Percentiles rank a stretch among this genome's conserved stretches.
Conservation (phyloP, 2,329 filamentous ascomycete species). For the Domatiomyces globalis region DNA sequence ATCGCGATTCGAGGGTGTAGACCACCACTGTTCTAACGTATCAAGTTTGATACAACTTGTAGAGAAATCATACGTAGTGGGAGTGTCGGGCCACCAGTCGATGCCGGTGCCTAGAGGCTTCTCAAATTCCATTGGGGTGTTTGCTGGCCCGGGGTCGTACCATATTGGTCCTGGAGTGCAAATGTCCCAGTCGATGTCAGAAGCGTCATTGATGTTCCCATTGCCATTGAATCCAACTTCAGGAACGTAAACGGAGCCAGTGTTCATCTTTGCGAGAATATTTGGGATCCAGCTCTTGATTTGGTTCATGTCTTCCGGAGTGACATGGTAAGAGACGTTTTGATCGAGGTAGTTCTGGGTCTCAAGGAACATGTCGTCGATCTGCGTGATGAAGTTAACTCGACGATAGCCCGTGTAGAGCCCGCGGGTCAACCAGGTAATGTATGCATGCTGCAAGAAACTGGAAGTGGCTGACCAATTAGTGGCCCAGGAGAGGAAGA, state of each 20-base stretch:
- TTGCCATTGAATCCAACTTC: slow-evolving; percentile 46
- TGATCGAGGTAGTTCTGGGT: slow-evolving; percentile 32
- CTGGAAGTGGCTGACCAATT: slow-evolving; percentile 41
- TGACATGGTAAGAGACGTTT: slow-evolving; percentile 38
- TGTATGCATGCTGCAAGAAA: slow-evolving; percentile 48
- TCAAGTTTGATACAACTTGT: slow-evolving; percentile 37
- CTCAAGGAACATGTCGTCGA: slow-evolving; percentile 49
- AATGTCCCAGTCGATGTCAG: slow-evolving; percentile 11
- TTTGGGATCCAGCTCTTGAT: slow-evolving; percentile 31
- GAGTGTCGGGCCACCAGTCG: slow-evolving; percentile 35
- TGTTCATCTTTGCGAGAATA: slow-evolving; percentile 33
- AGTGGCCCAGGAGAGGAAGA: slow-evolving; percentile 42
- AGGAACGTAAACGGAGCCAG: slow-evolving; percentile 39
- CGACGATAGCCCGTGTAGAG: slow-evolving; percentile 42
- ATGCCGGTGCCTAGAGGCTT: slow-evolving; percentile 39
- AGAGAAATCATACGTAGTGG: slow-evolving; percentile 36
- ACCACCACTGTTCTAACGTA: slow-evolving; percentile 41
- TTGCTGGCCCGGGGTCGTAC: slow-evolving; percentile 28
- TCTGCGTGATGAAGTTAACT: slow-evolving; percentile 41
- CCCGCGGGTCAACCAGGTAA: slow-evolving; percentile 48
- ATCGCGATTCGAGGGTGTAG: slow-evolving; percentile 36
- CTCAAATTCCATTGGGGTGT: slow-evolving; percentile 35
- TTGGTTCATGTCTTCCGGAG: slow-evolving; percentile 33
- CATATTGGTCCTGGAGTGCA: slow-evolving; percentile 31
- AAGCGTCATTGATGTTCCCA: slow-evolving; percentile 30